phyloP scores from a whole-genome alignment of 2,329 filamentous ascomycete species.

The Neurospora crassa region DNA sequence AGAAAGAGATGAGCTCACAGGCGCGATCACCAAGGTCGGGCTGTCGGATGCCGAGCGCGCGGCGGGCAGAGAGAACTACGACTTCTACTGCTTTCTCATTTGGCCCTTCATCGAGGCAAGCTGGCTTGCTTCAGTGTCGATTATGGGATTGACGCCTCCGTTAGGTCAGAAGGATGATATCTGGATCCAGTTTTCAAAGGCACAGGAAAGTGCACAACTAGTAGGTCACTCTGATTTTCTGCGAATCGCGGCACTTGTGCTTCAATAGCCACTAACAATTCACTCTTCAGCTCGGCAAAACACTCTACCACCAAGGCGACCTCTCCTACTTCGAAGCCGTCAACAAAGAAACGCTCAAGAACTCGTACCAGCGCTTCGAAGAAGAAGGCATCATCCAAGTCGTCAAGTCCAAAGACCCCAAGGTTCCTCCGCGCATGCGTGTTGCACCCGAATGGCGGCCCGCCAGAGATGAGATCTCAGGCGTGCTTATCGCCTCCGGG shows the following conservation, averaged over 20 bases:
- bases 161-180: conserved; percentile 45
- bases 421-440: conserved; percentile 51
- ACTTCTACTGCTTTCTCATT: conserved; percentile 97
- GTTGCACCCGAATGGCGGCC: conserved; percentile 70
- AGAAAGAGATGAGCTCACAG: conserved; percentile 40
- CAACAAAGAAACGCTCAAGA: conserved; percentile 95
- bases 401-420: conserved; percentile 56
- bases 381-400: conserved; percentile 83
- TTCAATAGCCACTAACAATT: conserved; percentile 12
- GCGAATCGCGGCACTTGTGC: not conserved
- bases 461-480: conserved; percentile 50
- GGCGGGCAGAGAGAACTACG: conserved; percentile 83
- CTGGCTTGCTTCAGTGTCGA: conserved; percentile 82
- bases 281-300: conserved; percentile 71
- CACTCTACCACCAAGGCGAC: conserved; percentile 93
- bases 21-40: conserved; percentile 56
- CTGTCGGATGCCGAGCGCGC: conserved; percentile 67
- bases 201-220: conserved; percentile 72
- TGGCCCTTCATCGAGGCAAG: conserved; percentile 96
- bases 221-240: conserved; percentile 36
- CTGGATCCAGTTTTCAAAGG: conserved; percentile 71
- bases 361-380: conserved; percentile 78
- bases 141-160: conserved; percentile 79
- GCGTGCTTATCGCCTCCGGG: conserved; percentile 57
- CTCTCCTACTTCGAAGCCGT: conserved; percentile 96